These are phyloP conservation scores for Geotrichum cucujoidarum DNA, from an alignment of 1,139 yeast species.

Conservation along the genomic window DNA sequence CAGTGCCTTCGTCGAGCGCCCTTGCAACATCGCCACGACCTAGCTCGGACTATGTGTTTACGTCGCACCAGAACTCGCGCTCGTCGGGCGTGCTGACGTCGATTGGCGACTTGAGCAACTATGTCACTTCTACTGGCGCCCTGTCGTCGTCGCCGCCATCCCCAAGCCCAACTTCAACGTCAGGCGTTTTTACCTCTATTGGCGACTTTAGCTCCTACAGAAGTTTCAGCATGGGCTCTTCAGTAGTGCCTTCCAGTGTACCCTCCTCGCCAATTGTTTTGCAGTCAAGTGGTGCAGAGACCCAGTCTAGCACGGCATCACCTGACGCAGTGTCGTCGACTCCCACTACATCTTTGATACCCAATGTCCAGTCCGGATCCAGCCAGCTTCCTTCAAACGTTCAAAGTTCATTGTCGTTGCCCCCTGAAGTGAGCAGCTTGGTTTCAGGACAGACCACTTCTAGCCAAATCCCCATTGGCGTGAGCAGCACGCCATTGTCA, in stretches of 20 bases:
- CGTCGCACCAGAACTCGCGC: background rate
- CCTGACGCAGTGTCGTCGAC: too few species aligned
- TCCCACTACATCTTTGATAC: too few species aligned
- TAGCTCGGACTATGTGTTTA: background rate
- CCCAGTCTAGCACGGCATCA: background rate
- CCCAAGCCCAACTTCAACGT: background rate
- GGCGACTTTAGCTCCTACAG: background rate
- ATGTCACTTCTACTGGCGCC: background rate
- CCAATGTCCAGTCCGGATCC: too few species aligned
- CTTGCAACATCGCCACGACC: background rate
- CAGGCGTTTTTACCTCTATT: constrained; percentile 1
- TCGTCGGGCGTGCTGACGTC: background rate
- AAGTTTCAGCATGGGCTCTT: background rate
- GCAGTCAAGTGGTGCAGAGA: background rate
- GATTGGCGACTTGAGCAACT: constrained; percentile 3
- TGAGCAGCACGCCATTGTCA: too few species aligned
- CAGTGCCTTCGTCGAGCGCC: constrained; percentile 6
- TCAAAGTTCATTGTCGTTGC: too few species aligned
- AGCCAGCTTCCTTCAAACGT: too few species aligned
- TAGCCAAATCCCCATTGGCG: too few species aligned
- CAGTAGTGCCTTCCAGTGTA: background rate
- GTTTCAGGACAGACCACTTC: too few species aligned
- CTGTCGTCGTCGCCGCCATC: too few species aligned
- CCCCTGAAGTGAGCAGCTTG: too few species aligned
- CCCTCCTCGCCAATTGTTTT: background rate